Evolutionary conservation across 345 rosid species (phyloP).

Genomic region (Salix exigua): DNA sequence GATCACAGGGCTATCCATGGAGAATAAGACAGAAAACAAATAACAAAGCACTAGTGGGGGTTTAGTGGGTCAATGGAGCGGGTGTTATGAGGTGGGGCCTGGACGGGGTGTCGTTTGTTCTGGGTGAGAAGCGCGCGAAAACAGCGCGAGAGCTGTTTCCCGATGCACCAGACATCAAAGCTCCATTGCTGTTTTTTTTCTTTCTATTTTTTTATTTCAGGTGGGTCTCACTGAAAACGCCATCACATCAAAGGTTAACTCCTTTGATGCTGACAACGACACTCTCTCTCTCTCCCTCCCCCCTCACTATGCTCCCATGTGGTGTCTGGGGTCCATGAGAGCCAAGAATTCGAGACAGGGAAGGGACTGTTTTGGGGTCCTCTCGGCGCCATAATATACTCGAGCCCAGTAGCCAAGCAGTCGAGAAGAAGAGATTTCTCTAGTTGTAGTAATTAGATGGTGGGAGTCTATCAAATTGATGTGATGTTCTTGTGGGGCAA

Average conservation of each 20-base stretch:
- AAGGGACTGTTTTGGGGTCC: conserved; percentile 30
- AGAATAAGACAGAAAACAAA: background rate
- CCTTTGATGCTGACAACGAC: conserved; percentile 4
- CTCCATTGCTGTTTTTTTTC: background rate
- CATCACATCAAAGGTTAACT: conserved; percentile 22
- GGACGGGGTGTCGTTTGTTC: background rate
- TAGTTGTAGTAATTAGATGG: conserved; percentile 9
- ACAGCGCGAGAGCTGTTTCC: conserved; percentile 45
- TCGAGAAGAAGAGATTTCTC: background rate
- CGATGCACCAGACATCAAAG: conserved; percentile 10
- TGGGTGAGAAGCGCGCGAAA: conserved; percentile 33
- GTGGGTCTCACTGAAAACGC: background rate
- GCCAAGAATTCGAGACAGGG: conserved; percentile 16
- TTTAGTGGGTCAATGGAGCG: background rate
- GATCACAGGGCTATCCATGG: background rate
- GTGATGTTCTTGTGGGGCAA: conserved; percentile 7
- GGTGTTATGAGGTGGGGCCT: background rate
- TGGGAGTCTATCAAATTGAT: conserved; percentile 21
- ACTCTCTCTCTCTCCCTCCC: background rate
- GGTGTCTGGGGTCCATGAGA: conserved; percentile 14
- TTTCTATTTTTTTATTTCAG: background rate
- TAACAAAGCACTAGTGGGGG: background rate
- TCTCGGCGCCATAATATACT: background rate
- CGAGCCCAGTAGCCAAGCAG: background rate
- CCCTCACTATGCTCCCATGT: conserved; percentile 25